Evolutionary conservation across 768 basidiomycete species (phyloP).

Genomic region (Hydnum rufescens): DNA sequence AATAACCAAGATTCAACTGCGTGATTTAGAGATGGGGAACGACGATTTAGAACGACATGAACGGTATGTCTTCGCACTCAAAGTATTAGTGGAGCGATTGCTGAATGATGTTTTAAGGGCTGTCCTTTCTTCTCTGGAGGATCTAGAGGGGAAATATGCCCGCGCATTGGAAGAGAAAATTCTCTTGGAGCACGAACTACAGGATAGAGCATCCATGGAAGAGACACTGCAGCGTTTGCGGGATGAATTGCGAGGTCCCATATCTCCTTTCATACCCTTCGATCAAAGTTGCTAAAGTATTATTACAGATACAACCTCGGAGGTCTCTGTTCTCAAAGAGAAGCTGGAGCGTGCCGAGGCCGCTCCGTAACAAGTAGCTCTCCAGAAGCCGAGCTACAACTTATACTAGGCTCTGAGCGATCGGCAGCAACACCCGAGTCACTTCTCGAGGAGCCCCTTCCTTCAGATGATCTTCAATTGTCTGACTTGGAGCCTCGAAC

Average conservation of each 20-base stretch:
- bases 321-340: conserved; percentile 65
- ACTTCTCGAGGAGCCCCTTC: not conserved
- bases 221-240: conserved; percentile 79
- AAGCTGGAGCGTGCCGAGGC: conserved; percentile 30
- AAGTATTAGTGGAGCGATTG: not conserved
- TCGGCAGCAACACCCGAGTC: conserved; percentile 8
- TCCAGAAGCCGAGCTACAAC: not conserved
- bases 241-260: conserved; percentile 78
- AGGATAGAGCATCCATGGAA: conserved; percentile 77
- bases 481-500: not conserved
- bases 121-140: conserved; percentile 61
- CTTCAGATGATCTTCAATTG: not conserved
- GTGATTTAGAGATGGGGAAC: conserved; percentile 92
- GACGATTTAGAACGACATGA: conserved; percentile 94
- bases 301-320: conserved; percentile 56
- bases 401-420: conserved; percentile 7
- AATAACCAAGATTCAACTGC: conserved; percentile 46
- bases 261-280: not conserved
- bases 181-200: conserved; percentile 81
- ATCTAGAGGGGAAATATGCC: conserved; percentile 76
- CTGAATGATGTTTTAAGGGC: conserved; percentile 19
- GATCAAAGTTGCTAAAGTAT: not conserved
- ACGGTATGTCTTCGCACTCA: conserved; percentile 23
- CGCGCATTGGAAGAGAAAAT: conserved; percentile 92
- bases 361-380: no score